Conservation (phyloP, 345 rosid species). For the Bruguiera gymnorhiza region DNA sequence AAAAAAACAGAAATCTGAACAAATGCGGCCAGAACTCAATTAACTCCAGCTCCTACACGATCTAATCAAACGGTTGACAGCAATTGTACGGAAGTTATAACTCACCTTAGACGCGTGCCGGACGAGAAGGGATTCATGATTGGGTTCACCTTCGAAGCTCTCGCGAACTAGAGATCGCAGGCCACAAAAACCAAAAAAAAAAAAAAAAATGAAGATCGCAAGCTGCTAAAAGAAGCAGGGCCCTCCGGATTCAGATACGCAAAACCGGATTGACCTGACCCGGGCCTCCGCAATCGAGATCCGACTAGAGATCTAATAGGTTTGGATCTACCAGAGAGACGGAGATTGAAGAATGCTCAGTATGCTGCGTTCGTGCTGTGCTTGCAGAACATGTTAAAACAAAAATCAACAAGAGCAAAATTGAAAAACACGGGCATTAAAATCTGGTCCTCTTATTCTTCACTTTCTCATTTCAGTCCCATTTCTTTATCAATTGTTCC, state of each 20-base stretch:
- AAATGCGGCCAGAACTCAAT: neutral
- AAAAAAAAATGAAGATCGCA: neutral
- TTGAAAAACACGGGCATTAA: too few species aligned
- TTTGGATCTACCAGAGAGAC: conserved; percentile 47
- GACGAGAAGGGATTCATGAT: conserved; percentile 98
- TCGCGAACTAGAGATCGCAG: neutral
- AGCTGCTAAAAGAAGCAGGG: neutral
- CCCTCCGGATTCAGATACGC: neutral
- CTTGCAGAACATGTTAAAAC: too few species aligned
- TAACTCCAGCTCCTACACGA: neutral
- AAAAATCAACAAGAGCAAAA: too few species aligned
- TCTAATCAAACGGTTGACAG: conserved; percentile 9
- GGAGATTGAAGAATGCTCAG: neutral
- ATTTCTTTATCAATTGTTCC: too few species aligned
- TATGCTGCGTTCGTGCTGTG: too few species aligned
- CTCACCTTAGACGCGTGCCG: conserved; percentile 93
- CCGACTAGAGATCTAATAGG: conserved; percentile 38
- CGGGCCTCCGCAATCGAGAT: conserved; percentile 31
- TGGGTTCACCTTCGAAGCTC: conserved; percentile 35
- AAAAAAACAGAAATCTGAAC: conserved; percentile 2
- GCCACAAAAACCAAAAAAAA: conserved; percentile 20
- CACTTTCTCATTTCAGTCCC: too few species aligned
- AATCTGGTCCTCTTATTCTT: too few species aligned
- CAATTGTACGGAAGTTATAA: neutral
- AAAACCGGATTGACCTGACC: conserved; percentile 6